Percentiles rank a stretch among this genome's conserved stretches.
Evolutionary conservation across 2,329 filamentous ascomycete species (phyloP).

Genomic region (Thermothelomyces thermophilus): DNA sequence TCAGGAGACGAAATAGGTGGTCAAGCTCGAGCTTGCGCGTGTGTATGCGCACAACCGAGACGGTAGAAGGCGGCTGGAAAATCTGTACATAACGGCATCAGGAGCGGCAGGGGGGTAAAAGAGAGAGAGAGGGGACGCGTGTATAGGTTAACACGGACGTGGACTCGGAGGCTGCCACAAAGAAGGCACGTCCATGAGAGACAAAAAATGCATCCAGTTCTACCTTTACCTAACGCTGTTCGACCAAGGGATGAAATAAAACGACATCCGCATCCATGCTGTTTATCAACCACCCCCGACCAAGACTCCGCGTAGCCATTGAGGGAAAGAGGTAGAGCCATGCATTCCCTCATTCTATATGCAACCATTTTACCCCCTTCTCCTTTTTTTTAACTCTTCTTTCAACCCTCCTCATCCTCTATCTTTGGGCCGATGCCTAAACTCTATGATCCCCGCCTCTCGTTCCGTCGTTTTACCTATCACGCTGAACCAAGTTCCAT

Average conservation of each 20-base stretch:
- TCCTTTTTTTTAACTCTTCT: no score
- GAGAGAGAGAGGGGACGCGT: neutral
- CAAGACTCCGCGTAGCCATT: neutral
- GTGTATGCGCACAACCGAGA: neutral
- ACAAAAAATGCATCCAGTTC: neutral
- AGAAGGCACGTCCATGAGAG: neutral
- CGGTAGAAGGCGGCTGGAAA: slow-evolving; percentile 2
- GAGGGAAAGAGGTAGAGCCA: neutral
- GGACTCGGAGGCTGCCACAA: neutral
- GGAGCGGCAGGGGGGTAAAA: slow-evolving; percentile 1
- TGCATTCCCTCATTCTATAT: neutral
- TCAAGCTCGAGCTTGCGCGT: neutral
- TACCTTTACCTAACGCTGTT: neutral
- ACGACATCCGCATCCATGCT: neutral
- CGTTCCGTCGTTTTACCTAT: slow-evolving; percentile 34
- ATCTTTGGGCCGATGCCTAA: no score
- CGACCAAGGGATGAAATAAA: no score
- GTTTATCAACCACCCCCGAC: neutral
- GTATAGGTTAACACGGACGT: neutral
- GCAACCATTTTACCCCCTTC: no score
- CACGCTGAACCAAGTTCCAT: slow-evolving; percentile 54
- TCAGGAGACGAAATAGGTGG: neutral
- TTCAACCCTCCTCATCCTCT: no score
- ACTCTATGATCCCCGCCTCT: no score
- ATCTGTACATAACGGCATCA: slow-evolving; percentile 20